Evolutionary conservation across 306 rosid species (phyloP), one percentile per base, ranked within the genome.

Genomic region (Inga leiocalycina): DNA sequence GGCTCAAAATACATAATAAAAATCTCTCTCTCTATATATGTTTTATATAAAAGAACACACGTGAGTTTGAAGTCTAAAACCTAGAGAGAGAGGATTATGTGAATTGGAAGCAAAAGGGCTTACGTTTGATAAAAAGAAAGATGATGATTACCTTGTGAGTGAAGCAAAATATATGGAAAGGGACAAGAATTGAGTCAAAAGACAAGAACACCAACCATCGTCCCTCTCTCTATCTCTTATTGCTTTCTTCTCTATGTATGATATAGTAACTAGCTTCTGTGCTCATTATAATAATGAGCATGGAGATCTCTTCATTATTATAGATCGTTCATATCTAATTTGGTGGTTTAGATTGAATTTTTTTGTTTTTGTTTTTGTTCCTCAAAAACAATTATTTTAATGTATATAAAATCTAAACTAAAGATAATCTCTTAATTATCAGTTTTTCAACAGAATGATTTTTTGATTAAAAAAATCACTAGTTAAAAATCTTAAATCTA

Each of bases 61-160:
- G 88, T 88, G 91, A 86, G 37, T 83, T 86, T 84, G 84, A 88
- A 88, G 91, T 64, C 86, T 71, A 81, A 54, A 79, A 54, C 32
- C 76, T 11, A 81, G 59, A 84, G 78, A 79, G 80, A 79, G 75
- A 79, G 77, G 81, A 88, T 90, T 88, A 90, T 92, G 91, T 92
- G 93, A 79, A 90, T 86, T 87, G 90, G 96, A 92, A 92, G 96
- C 96, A 92, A 90, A 84, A 88, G 82, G 66, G 80, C 79, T 79
- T 80, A n/a, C 79, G 84, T 80, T 80, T 57, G 74, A 86, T 82
- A 78, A 3, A 79, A 76, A 27, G 76, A 84, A 80, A 80, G 88
- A 86, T 32, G 82, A 80, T 86, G 90, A 90, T 95, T 92, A 91
- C 94, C 98, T 95, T 95, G 97, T 91, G 94, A 93, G 95, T 93